Base-by-base conservation (phyloP, 164 flowering plant genomes). In the Umbellularia californica region DNA sequence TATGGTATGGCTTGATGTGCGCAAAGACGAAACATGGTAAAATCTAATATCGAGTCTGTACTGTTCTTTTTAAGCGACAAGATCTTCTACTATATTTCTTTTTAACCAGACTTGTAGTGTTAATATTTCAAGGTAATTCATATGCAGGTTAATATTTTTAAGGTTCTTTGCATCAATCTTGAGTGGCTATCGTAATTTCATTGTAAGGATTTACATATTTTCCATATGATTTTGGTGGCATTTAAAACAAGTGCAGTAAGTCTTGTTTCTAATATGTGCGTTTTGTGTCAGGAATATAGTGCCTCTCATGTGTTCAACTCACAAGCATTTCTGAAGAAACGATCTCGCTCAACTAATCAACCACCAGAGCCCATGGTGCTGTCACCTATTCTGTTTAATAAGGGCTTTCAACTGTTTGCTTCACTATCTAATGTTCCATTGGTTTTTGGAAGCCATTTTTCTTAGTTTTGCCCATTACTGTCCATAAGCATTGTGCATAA, bases 111-210 rank as follows among this genome's bases (percentile, higher is more conserved):
- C 13, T 58, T 41, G 41, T 58, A 27, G 52, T 72, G 27, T 71
- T 71, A 33, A 50, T 62, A 3, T 15, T 50, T 35, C 58, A 7
- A 28, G 5, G 72, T 20, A 68, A 41, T 76, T 72, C 35, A 33
- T 41, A 17, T 88, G 90, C 95, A 95, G 99, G 91, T 79, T 95
- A 47, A 88, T 91, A 86, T 95, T 95, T 78, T 82, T 96, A 27
- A 92, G 88, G 74, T 93, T 91, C 82, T 91, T 96, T 83, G 97
- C 98, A 69, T 90, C 97, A 65, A 85, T 93, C 78, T 83, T 95
- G 83, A 87, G 95, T 84, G 99, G 99, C 84, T 95, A 95, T 78
- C 97, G 97, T 79, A 95, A 95, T 82, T 95, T 93, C 80, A 84
- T 93, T 19, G 99, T 95, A 89, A 75, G 98, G 50, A 70, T 22